Conservation (phyloP, 2,329 filamentous ascomycete genomes). For the Pyrenochaeta sp. region DNA sequence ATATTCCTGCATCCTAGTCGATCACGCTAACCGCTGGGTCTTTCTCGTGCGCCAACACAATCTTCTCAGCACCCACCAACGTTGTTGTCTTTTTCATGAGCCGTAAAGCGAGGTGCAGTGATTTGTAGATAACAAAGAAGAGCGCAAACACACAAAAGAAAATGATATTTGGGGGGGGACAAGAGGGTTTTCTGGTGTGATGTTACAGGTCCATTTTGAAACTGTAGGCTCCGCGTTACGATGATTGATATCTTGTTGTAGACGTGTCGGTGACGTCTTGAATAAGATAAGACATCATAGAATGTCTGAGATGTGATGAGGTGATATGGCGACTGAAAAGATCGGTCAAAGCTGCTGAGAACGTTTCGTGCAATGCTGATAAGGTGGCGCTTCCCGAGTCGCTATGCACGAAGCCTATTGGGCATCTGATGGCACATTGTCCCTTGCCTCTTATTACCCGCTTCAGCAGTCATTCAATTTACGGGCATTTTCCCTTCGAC, state of each 20-base stretch:
- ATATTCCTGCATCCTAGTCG: background rate
- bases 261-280: no score
- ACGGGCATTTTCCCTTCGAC: background rate
- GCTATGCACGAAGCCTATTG: no score
- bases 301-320: no score
- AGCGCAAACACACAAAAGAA: constrained; percentile 9
- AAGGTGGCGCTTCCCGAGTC: no score
- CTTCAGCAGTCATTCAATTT: background rate
- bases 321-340: no score
- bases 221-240: background rate
- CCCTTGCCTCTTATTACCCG: background rate
- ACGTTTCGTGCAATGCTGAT: no score
- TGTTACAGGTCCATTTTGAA: constrained; percentile 1
- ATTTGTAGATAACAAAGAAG: constrained; percentile 18
- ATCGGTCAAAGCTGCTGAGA: no score
- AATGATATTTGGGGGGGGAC: constrained; percentile 14
- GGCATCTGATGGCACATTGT: no score
- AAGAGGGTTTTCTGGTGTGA: constrained; percentile 7
- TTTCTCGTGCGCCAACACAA: background rate
- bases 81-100: background rate
- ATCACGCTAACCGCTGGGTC: background rate
- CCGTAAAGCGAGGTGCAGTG: background rate
- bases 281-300: no score
- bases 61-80: background rate
- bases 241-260: background rate